A percentile compares a stretch with the other conserved stretches of the same genome.
Evolutionary conservation across 1,139 yeast genomes (phyloP).

Genomic region (Tardiomyces depauwii): DNA sequence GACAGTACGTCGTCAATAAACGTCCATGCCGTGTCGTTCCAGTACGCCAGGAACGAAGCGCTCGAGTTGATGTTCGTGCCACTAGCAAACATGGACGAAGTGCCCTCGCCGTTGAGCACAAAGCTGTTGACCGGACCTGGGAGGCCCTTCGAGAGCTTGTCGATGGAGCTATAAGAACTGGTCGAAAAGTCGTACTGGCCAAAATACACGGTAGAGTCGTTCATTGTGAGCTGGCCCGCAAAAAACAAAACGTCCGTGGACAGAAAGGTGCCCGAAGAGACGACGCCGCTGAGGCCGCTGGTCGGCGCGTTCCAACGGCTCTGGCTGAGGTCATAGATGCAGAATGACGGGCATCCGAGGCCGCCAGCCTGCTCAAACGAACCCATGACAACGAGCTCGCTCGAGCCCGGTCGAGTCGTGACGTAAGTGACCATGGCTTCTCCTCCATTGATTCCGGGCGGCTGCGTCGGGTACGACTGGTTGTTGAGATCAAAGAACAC

Average conservation of each 20-base stretch:
- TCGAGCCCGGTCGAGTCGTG: slow-evolving; percentile 38
- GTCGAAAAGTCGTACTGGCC: slow-evolving; percentile 42
- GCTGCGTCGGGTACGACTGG: slow-evolving; percentile 36
- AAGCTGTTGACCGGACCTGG: slow-evolving; percentile 37
- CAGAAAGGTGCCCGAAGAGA: slow-evolving; percentile 45
- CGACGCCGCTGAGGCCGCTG: slow-evolving; percentile 40
- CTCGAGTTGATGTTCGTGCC: slow-evolving; percentile 35
- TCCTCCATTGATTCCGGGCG: slow-evolving; percentile 28
- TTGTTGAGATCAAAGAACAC: slow-evolving; percentile 39
- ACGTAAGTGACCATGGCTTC: slow-evolving; percentile 35
- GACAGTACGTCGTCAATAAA: slow-evolving; percentile 28
- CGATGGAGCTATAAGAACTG: slow-evolving; percentile 17
- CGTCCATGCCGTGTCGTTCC: slow-evolving; percentile 25
- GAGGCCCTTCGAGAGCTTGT: slow-evolving; percentile 19
- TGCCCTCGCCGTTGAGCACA: slow-evolving; percentile 38
- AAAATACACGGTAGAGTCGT: slow-evolving; percentile 31
- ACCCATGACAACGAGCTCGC: slow-evolving; percentile 50
- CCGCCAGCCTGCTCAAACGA: slow-evolving; percentile 1
- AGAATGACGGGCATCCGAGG: slow-evolving; percentile 45
- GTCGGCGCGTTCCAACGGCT: slow-evolving; percentile 44
- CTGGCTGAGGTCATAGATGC: slow-evolving; percentile 50
- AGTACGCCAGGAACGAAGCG: slow-evolving; percentile 20
- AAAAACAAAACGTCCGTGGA: slow-evolving; percentile 41
- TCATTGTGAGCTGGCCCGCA: slow-evolving; percentile 48
- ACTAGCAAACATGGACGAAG: slow-evolving; percentile 43